Percentiles rank a stretch among this genome's conserved stretches.
Evolutionary conservation across 768 basidiomycete species (phyloP).

Genomic region (Termitomyces sp.): DNA sequence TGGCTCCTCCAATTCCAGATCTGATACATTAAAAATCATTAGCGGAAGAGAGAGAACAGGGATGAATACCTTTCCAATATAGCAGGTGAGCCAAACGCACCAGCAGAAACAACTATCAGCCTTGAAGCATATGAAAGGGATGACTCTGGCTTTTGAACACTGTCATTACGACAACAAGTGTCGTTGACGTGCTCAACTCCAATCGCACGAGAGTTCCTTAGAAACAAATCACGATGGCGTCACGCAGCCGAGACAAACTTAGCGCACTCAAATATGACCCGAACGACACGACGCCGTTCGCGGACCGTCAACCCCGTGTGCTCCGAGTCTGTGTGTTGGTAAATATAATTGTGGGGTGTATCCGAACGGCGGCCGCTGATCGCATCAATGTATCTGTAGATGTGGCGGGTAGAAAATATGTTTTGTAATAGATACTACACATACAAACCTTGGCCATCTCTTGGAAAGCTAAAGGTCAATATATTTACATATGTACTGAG

Average conservation of each 20-base stretch:
- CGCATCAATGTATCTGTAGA: slow-evolving; percentile 45
- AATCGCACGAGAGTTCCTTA: slow-evolving; percentile 34
- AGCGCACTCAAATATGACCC: slow-evolving; percentile 44
- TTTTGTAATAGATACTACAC: background rate
- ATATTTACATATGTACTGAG: background rate
- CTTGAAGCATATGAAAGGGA: slow-evolving; percentile 29
- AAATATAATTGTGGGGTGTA: slow-evolving; percentile 44
- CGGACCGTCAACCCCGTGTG: slow-evolving; percentile 38
- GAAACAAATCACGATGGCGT: background rate
- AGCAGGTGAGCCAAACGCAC: slow-evolving; percentile 49
- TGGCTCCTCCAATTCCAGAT: slow-evolving; percentile 61
- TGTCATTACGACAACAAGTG: slow-evolving; percentile 18
- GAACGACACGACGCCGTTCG: slow-evolving; percentile 35
- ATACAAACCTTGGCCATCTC: slow-evolving; percentile 49
- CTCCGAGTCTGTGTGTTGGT: slow-evolving; percentile 30
- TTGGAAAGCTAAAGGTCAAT: slow-evolving; percentile 14
- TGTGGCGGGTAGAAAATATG: too few species aligned
- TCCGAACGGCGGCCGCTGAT: slow-evolving; percentile 53
- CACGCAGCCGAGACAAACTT: too few species aligned
- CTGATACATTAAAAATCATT: slow-evolving; percentile 12
- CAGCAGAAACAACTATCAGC: slow-evolving; percentile 45
- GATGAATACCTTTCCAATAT: slow-evolving; percentile 41
- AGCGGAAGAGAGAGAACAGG: background rate
- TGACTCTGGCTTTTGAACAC: slow-evolving; percentile 10
- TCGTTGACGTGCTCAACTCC: slow-evolving; percentile 49